phyloP scores from a whole-genome alignment of 768 basidiomycete species.

The Pleurotus pulmonarius region DNA sequence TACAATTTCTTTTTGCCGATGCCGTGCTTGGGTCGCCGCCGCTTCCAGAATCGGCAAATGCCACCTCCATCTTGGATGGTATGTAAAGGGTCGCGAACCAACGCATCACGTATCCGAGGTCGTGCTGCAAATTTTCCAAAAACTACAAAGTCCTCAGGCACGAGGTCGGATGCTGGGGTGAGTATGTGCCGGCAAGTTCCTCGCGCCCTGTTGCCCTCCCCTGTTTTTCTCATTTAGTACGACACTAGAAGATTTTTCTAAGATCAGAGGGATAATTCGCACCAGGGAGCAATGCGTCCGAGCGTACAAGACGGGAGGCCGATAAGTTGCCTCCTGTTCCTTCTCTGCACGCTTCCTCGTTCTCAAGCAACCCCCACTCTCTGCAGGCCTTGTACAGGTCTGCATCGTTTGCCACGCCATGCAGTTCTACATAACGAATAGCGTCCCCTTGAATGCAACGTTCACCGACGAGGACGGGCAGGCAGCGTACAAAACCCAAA shows the following conservation, averaged over 20 bases:
- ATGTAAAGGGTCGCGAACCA: too few relatives aligned
- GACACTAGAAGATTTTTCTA: constrained; percentile 7
- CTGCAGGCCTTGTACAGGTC: background rate
- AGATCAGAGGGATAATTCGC: constrained; percentile 1
- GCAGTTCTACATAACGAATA: constrained; percentile 19
- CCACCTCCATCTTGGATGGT: too few relatives aligned
- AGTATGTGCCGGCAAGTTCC: constrained; percentile 1
- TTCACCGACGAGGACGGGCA: constrained; percentile 19
- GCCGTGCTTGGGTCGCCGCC: too few relatives aligned
- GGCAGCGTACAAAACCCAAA: constrained; percentile 18
- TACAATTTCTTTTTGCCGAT: too few relatives aligned
- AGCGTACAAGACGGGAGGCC: background rate
- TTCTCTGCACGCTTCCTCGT: background rate
- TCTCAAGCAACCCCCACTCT: background rate
- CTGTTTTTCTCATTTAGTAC: constrained; percentile 5
- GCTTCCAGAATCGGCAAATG: too few relatives aligned
- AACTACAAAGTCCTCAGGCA: constrained; percentile 2
- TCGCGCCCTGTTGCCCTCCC: constrained; percentile 4
- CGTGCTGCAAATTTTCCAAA: background rate
- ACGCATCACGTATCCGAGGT: background rate
- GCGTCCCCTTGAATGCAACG: constrained; percentile 17
- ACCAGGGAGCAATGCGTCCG: constrained; percentile 6
- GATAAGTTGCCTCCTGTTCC: background rate
- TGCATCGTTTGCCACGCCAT: constrained; percentile 7
- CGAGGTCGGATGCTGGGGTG: background rate